These are phyloP conservation scores for Colletotrichum sp. DNA, from an alignment of 2,329 filamentous ascomycete species.

Conservation along the genomic window DNA sequence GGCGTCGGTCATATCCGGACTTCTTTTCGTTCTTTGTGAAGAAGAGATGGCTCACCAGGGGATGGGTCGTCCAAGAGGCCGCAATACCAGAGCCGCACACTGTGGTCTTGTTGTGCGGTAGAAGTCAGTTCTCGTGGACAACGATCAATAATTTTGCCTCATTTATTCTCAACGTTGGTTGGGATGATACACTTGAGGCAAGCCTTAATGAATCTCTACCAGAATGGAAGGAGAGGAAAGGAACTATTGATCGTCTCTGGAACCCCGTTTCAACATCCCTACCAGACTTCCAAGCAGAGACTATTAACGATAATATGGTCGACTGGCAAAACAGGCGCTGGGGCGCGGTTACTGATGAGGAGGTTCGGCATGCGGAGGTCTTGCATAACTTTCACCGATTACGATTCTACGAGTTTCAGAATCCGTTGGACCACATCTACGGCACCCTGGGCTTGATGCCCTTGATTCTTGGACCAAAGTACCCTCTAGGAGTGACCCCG, in stretches of 20 bases:
- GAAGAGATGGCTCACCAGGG: slow-evolving; percentile 24
- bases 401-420: not conserved
- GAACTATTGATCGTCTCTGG: not conserved
- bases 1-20: not conserved
- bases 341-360: not conserved
- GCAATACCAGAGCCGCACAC: slow-evolving; percentile 13
- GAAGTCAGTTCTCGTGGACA: not conserved
- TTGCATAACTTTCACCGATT: slow-evolving; percentile 5
- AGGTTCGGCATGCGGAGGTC: not conserved
- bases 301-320: not conserved
- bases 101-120: not conserved
- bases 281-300: not conserved
- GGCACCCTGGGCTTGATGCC: not conserved
- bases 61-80: slow-evolving; percentile 26
- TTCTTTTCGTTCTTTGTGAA: slow-evolving; percentile 20
- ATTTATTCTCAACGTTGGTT: not conserved
- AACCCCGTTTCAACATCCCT: not conserved
- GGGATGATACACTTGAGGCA: not conserved
- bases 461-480: not conserved
- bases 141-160: not conserved
- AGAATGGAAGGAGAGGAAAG: not conserved
- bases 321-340: slow-evolving; percentile 1
- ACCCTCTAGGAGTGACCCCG: not conserved
- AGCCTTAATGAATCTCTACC: not conserved
- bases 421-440: not conserved